Evolutionary conservation across 2,329 filamentous ascomycete genomes (phyloP), one percentile per base, ranked within the genome.

Genomic region (Cordyceps militaris): DNA sequence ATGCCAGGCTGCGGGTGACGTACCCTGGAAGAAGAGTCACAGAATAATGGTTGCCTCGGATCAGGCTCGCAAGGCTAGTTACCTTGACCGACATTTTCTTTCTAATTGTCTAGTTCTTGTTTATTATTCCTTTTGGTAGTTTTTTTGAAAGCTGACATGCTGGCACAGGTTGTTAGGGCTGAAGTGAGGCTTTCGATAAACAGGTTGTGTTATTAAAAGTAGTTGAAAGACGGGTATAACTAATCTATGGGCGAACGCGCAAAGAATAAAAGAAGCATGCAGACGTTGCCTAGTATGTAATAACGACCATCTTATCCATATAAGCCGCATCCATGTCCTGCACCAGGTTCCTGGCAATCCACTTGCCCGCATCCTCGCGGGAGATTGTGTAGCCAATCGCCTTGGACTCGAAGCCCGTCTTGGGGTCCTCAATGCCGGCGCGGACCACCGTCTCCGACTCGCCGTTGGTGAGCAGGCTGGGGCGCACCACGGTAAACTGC

Each of bases 321-420:
- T 71, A 76, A 36, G 60, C 64, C 3, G 46, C 43, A 1, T 62
- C 61, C 26, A 56, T 62, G 14, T 58, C 57, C 28, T 65, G 10
- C 4, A 78, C 40, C 26, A 74, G 43, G 16, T 75, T 72, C 50
- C 76, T 66, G 24, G 72, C 76, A 9, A 79, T 68, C 75, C 78
- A 81, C 57, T 63, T 67, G 0, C 79, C 78, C 3, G 74, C 70
- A 59, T 80, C 78, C 59, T 76, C 74, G 36, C 77, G 65, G 8
- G 70, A 73, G 48, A 81, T 78, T 1, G 68, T 71, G 56, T 79
- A 80, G 4, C 79, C 79, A 3, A 78, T 63, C 3, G 67, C 74
- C 36, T 64, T 60, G 0, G 65, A 69, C 63, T 75, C 71, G 10
- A 61, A 40, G 5, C 66, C 67, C 0, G 46, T 62, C 46, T 65